Percentiles rank a stretch among this genome's conserved stretches.
phyloP scores from a whole-genome alignment of 2,329 filamentous ascomycete genomes.

The Pseudogymnoascus sp. region DNA sequence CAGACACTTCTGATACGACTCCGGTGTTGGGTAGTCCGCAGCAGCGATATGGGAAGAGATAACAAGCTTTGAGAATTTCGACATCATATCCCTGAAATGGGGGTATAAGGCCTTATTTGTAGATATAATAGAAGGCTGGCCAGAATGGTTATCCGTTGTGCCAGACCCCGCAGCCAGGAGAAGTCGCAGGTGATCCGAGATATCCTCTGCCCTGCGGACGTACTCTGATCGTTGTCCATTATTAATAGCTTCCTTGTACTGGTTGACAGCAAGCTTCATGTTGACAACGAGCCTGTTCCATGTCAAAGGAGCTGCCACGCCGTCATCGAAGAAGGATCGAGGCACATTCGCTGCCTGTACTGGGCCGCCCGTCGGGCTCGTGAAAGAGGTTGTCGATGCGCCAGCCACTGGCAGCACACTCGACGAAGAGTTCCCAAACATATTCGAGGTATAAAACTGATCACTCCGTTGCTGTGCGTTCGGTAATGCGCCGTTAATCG shows the following conservation, averaged over 20 bases:
- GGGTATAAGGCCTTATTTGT: conserved; percentile 96
- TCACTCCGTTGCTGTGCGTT: conserved; percentile 53
- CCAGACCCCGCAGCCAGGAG: conserved; percentile 93
- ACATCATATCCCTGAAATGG: conserved; percentile 99
- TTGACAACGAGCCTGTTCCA: conserved; percentile 89
- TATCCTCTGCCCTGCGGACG: conserved; percentile 91
- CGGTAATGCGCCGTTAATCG: conserved; percentile 65
- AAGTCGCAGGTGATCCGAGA: conserved; percentile 89
- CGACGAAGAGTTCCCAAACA: conserved; percentile 51
- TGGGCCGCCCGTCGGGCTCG: conserved; percentile 37
- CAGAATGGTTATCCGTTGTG: conserved; percentile 97
- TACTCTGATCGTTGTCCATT: conserved; percentile 81
- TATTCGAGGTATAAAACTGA: conserved; percentile 44
- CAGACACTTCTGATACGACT: conserved; percentile 90
- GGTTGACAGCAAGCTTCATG: conserved; percentile 85
- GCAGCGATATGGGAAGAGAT: conserved; percentile 96
- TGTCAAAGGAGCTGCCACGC: conserved; percentile 69
- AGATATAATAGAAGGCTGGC: conserved; percentile 97
- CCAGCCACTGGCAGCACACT: conserved; percentile 26
- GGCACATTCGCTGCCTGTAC: conserved; percentile 52
- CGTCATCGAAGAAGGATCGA: conserved; percentile 85
- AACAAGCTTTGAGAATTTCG: conserved; percentile 97
- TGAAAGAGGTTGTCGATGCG: conserved; percentile 49
- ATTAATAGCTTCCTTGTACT: conserved; percentile 83
- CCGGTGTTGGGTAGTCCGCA: conserved; percentile 88